A percentile compares a stretch with the other conserved stretches of the same genome.
These are phyloP conservation scores for Parascedosporium putredinis DNA, from an alignment of 2,329 filamentous ascomycete species.

Conservation along the genomic window DNA sequence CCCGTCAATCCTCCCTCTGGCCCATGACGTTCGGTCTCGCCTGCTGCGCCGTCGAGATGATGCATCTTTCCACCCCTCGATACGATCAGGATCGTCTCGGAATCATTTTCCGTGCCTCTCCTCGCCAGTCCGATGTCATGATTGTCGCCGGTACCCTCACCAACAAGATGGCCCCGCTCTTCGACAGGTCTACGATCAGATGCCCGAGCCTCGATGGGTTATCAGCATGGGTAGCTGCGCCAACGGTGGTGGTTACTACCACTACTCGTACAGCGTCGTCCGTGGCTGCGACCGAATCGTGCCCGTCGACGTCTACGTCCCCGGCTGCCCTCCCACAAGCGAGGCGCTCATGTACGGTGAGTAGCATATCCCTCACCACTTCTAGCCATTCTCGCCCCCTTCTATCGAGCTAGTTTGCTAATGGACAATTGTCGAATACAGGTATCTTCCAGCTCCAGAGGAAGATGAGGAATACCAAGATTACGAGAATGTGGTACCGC, in stretches of 20 bases:
- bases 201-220: slow-evolving; percentile 86
- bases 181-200: slow-evolving; percentile 88
- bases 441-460: slow-evolving; percentile 65
- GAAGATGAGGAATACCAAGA: slow-evolving; percentile 57
- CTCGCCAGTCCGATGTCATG: slow-evolving; percentile 84
- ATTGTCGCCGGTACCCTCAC: slow-evolving; percentile 87
- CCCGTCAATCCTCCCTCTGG: slow-evolving; percentile 77
- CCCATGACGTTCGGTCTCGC: slow-evolving; percentile 82
- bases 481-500: slow-evolving; percentile 48
- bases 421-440: not conserved
- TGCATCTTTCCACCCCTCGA: slow-evolving; percentile 77
- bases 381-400: no score
- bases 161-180: slow-evolving; percentile 95
- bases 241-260: slow-evolving; percentile 79
- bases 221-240: slow-evolving; percentile 75
- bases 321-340: slow-evolving; percentile 56
- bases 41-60: slow-evolving; percentile 88
- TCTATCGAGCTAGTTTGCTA: not conserved
- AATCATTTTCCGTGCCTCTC: slow-evolving; percentile 84
- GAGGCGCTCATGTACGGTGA: slow-evolving; percentile 52
- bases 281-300: slow-evolving; percentile 68
- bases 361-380: not conserved
- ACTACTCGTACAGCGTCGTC: slow-evolving; percentile 73
- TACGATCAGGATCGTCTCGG: slow-evolving; percentile 85
- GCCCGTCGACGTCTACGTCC: slow-evolving; percentile 72